A percentile compares a stretch with the other conserved stretches of the same genome.
These are phyloP conservation scores for Lodderomyces beijingensis DNA, from an alignment of 1,139 yeast species.

Conservation along the genomic window DNA sequence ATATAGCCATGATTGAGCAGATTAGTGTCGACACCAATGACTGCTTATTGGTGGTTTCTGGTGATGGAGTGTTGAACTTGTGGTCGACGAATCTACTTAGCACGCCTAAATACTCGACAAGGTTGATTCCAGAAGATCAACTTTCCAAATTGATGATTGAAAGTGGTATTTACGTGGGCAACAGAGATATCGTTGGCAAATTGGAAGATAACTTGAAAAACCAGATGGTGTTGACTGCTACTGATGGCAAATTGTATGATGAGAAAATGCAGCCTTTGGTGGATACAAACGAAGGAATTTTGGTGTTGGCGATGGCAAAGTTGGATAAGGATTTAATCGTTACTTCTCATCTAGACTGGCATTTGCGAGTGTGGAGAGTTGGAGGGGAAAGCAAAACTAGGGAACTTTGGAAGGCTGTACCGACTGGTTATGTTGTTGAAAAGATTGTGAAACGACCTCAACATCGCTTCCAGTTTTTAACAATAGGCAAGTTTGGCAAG, in stretches of 20 bases:
- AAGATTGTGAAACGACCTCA: conserved; percentile 43
- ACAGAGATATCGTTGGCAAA: conserved; percentile 8
- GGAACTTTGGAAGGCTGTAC: conserved; percentile 13
- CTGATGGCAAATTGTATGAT: conserved; percentile 9
- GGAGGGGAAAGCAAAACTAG: conserved; percentile 2
- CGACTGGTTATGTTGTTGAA: conserved; percentile 38
- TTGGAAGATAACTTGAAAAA: conserved; percentile 1
- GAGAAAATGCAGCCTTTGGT: conserved; percentile 1
- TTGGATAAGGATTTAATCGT: conserved; percentile 12
- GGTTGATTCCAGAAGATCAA: conserved; percentile 12
- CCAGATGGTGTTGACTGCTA: conserved; percentile 5
- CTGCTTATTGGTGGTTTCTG: conserved; percentile 28
- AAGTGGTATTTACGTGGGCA: conserved; percentile 8
- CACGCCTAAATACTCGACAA: conserved; percentile 21
- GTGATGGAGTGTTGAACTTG: conserved; percentile 32
- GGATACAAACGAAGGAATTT: too few species aligned
- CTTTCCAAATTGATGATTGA: not conserved
- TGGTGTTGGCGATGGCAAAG: conserved; percentile 4
- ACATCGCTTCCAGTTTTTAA: conserved; percentile 41
- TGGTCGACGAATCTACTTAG: conserved; percentile 42
- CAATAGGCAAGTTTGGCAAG: conserved; percentile 35
- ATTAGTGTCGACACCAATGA: conserved; percentile 22
- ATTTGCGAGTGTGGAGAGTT: conserved; percentile 22
- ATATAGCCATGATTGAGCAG: conserved; percentile 14
- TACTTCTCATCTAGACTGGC: conserved; percentile 29